Evolutionary conservation across 805 yeast species (phyloP).

Genomic region (Yamadazyma kitorensis): DNA sequence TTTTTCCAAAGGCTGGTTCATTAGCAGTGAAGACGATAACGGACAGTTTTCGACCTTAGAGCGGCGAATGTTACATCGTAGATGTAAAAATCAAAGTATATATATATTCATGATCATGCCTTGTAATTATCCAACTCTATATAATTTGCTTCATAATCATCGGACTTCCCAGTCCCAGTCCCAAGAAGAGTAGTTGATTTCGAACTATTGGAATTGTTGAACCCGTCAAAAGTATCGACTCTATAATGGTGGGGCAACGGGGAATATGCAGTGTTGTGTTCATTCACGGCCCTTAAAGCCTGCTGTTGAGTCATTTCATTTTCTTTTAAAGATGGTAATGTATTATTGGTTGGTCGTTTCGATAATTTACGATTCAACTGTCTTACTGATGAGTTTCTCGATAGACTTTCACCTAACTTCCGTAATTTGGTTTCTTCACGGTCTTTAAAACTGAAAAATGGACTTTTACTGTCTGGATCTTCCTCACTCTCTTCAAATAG

Average conservation of each 20-base stretch:
- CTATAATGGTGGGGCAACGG: constrained; percentile 15
- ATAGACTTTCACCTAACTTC: constrained; percentile 34
- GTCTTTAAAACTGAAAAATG: constrained; percentile 16
- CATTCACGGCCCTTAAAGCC: constrained; percentile 5
- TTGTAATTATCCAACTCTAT: too few relatives aligned
- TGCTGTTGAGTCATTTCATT: constrained; percentile 5
- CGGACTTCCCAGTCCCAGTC: neutral
- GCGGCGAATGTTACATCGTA: too few relatives aligned
- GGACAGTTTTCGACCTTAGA: too few relatives aligned
- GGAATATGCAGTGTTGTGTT: constrained; percentile 7
- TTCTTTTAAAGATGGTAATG: constrained; percentile 3
- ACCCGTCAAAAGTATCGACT: constrained; percentile 15
- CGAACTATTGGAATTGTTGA: constrained; percentile 2
- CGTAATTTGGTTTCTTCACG: constrained; percentile 27
- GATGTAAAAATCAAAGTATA: too few relatives aligned
- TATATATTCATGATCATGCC: too few relatives aligned
- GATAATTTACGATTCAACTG: constrained; percentile 15
- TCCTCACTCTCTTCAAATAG: constrained; percentile 2
- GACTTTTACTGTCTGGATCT: constrained; percentile 3
- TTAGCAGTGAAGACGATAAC: too few relatives aligned
- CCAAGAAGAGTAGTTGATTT: neutral
- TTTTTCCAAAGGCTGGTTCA: too few relatives aligned
- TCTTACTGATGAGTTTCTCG: constrained; percentile 33
- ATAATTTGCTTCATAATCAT: too few relatives aligned
- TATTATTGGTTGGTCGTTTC: constrained; percentile 4